Evolutionary conservation across 2,329 filamentous ascomycete genomes (phyloP).

Genomic region (Fusarium beomiforme): DNA sequence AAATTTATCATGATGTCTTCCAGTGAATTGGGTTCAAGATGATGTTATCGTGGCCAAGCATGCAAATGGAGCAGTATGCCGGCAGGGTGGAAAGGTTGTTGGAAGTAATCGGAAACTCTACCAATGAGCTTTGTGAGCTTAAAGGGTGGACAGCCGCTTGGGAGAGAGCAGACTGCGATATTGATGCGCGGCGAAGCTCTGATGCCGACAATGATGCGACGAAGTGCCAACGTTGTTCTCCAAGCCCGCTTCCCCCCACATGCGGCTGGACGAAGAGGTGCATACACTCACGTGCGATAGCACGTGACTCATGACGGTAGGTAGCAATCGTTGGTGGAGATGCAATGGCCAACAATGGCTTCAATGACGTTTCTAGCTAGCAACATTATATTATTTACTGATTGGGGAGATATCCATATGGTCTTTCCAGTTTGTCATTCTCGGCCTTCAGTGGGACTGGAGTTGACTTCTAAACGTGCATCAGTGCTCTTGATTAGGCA

Average conservation of each 20-base stretch:
- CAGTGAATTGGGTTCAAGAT: constrained; percentile 37
- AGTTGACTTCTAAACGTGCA: too few relatives aligned
- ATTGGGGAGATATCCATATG: neutral
- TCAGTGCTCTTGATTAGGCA: neutral
- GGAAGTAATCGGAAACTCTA: constrained; percentile 19
- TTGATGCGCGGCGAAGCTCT: constrained; percentile 41
- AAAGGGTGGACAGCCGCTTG: constrained; percentile 24
- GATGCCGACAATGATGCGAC: constrained; percentile 44
- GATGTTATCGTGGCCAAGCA: constrained; percentile 39
- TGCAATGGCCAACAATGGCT: neutral
- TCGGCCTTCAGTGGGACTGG: neutral
- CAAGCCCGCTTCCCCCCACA: constrained; percentile 39
- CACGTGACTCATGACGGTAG: neutral
- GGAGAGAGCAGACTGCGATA: constrained; percentile 27
- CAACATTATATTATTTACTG: neutral
- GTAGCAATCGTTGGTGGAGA: too few relatives aligned
- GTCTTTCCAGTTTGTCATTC: neutral
- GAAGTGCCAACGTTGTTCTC: constrained; percentile 42
- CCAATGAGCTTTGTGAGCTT: neutral
- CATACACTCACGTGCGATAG: constrained; percentile 10
- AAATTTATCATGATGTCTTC: constrained; percentile 56
- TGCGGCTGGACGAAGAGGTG: constrained; percentile 15
- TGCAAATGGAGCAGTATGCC: constrained; percentile 32
- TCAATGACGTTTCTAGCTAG: neutral
- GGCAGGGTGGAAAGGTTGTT: constrained; percentile 10